These are phyloP conservation scores for Aspergillus thermomutatus DNA, from an alignment of 2,329 filamentous ascomycete species.

Conservation along the genomic window DNA sequence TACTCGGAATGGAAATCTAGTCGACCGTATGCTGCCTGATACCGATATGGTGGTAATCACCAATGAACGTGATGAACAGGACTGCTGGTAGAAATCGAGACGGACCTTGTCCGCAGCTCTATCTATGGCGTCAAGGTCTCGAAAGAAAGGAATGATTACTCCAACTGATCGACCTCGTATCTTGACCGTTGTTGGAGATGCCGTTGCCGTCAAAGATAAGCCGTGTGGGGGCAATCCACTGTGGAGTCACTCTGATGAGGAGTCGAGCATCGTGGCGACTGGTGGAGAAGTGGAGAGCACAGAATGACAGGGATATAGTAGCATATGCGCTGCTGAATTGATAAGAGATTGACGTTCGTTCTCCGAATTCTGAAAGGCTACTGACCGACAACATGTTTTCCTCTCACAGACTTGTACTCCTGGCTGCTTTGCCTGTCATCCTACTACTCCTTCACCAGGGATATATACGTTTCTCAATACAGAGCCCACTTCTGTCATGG, in stretches of 20 bases:
- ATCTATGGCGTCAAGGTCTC: not conserved
- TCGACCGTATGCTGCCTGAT: not conserved
- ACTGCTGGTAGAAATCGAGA: not conserved
- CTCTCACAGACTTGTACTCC: not conserved
- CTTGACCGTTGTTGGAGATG: not conserved
- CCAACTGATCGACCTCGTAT: not conserved
- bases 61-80: not conserved
- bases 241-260: not conserved
- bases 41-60: not conserved
- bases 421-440: not conserved
- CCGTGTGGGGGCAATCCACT: not conserved
- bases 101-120: not conserved
- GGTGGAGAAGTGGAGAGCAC: not conserved
- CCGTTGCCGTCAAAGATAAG: not conserved
- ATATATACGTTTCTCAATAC: not conserved
- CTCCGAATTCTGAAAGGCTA: not conserved
- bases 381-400: not conserved
- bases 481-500: not conserved
- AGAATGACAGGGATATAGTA: not conserved
- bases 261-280: not conserved
- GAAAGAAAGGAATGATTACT: not conserved
- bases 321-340: no score
- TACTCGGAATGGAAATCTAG: not conserved
- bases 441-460: not conserved
- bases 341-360: no score